phyloP scores from a whole-genome alignment of 2,329 filamentous ascomycete species.

The Penicillium sp. region DNA sequence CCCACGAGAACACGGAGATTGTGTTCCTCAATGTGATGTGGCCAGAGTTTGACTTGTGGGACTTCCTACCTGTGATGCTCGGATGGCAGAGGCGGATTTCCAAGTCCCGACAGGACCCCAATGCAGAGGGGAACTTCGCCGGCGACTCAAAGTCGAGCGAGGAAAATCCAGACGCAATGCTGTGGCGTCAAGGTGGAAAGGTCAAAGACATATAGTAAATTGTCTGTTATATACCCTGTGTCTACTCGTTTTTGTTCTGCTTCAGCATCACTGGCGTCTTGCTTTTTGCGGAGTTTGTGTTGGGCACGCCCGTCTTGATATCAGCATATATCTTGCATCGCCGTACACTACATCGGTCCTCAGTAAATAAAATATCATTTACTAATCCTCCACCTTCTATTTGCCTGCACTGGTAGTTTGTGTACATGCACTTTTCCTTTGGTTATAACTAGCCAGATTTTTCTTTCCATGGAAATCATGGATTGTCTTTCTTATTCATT shows the following conservation, averaged over 20 bases:
- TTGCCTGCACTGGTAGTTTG: background rate
- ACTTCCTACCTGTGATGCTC: slow-evolving; percentile 86
- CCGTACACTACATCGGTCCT: background rate
- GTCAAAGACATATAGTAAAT: slow-evolving; percentile 30
- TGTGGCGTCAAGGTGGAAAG: slow-evolving; percentile 24
- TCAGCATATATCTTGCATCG: slow-evolving; percentile 4
- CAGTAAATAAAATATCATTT: slow-evolving; percentile 1
- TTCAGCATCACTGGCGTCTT: slow-evolving; percentile 20
- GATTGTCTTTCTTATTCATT: too few relatives aligned
- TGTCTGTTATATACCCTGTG: slow-evolving; percentile 9
- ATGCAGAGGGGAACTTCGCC: slow-evolving; percentile 57
- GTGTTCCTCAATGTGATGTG: slow-evolving; percentile 90
- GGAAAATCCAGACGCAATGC: slow-evolving; percentile 23
- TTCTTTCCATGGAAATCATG: too few relatives aligned
- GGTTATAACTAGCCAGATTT: too few relatives aligned
- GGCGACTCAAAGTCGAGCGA: slow-evolving; percentile 45
- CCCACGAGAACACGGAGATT: slow-evolving; percentile 86
- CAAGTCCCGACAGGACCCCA: slow-evolving; percentile 60
- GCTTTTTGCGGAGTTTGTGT: slow-evolving; percentile 12
- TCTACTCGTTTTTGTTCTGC: slow-evolving; percentile 14
- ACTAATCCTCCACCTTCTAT: background rate
- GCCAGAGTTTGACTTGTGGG: slow-evolving; percentile 93
- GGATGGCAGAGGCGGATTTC: slow-evolving; percentile 78
- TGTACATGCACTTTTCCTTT: background rate
- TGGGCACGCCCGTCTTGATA: slow-evolving; percentile 7